Conservation (phyloP, 2,329 filamentous ascomycete species). For the Cladosporium sp. region DNA sequence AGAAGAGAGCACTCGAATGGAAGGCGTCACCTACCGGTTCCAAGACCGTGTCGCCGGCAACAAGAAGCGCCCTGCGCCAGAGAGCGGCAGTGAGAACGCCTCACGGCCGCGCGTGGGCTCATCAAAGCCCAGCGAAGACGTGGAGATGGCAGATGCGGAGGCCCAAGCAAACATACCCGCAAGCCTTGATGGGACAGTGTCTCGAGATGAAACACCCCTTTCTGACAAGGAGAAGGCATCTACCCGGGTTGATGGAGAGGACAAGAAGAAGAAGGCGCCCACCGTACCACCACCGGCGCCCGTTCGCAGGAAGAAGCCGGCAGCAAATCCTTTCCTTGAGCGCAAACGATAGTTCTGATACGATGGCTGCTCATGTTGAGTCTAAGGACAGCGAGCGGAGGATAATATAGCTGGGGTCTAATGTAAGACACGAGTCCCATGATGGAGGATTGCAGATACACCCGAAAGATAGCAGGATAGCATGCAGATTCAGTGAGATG, state of each 20-base stretch:
- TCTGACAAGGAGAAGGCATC: conserved; percentile 14
- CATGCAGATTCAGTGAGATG: conserved; percentile 12
- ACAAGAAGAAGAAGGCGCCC: conserved; percentile 11
- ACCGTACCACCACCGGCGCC: conserved; percentile 14
- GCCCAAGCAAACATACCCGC: conserved; percentile 3
- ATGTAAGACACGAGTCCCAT: neutral
- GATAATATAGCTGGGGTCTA: neutral
- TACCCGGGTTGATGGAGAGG: conserved; percentile 13
- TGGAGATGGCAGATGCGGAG: conserved; percentile 30
- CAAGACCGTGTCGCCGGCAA: conserved; percentile 26
- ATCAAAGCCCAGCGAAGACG: conserved; percentile 19
- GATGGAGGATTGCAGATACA: neutral
- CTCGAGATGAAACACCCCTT: conserved; percentile 22
- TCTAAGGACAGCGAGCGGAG: neutral
- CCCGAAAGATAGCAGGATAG: conserved; percentile 9
- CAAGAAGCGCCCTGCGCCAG: conserved; percentile 15
- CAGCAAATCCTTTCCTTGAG: conserved; percentile 25
- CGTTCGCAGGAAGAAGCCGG: conserved; percentile 22
- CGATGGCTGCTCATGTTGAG: neutral
- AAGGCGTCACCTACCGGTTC: conserved; percentile 30
- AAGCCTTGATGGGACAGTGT: conserved; percentile 16
- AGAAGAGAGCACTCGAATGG: conserved; percentile 27
- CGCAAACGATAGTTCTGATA: conserved; percentile 17
- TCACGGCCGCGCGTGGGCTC: conserved; percentile 7
- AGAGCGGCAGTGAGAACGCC: conserved; percentile 11